phyloP scores from a whole-genome alignment of 805 yeast genomes.

The Saccharomycopsis fibuligera region DNA sequence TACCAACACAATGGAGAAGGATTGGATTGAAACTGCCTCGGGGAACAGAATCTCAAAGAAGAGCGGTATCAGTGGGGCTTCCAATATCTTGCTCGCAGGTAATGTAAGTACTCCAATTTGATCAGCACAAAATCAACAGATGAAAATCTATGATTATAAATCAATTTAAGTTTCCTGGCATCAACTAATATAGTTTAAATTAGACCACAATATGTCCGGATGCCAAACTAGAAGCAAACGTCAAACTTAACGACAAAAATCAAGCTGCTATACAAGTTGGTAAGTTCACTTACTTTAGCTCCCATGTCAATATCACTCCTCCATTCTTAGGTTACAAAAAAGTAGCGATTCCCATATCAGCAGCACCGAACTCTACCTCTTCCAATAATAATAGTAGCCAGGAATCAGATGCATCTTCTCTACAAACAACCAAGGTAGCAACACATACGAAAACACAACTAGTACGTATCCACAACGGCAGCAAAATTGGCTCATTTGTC shows the following conservation, averaged over 20 bases:
- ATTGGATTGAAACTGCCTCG: slow-evolving; percentile 35
- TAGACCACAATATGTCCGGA: slow-evolving; percentile 31
- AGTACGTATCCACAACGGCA: not conserved
- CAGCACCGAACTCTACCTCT: too few species aligned
- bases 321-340: slow-evolving; percentile 21
- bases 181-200: not conserved
- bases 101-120: slow-evolving; percentile 20
- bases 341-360: not conserved
- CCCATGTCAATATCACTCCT: slow-evolving; percentile 28
- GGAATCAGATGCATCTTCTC: too few species aligned
- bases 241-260: slow-evolving; percentile 8
- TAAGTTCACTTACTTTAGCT: slow-evolving; percentile 34
- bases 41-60: slow-evolving; percentile 39
- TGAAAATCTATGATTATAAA: too few species aligned
- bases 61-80: slow-evolving; percentile 34
- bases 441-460: too few species aligned
- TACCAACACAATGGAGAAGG: not conserved
- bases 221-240: slow-evolving; percentile 32
- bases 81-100: slow-evolving; percentile 37
- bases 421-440: too few species aligned
- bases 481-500: slow-evolving; percentile 39
- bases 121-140: not conserved
- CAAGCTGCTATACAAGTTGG: slow-evolving; percentile 34
- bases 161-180: too few species aligned
- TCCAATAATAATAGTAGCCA: too few species aligned